Evolutionary conservation across 2,329 filamentous ascomycete genomes (phyloP), one percentile per base, ranked within the genome.

Genomic region (Thelonectria rubi): DNA sequence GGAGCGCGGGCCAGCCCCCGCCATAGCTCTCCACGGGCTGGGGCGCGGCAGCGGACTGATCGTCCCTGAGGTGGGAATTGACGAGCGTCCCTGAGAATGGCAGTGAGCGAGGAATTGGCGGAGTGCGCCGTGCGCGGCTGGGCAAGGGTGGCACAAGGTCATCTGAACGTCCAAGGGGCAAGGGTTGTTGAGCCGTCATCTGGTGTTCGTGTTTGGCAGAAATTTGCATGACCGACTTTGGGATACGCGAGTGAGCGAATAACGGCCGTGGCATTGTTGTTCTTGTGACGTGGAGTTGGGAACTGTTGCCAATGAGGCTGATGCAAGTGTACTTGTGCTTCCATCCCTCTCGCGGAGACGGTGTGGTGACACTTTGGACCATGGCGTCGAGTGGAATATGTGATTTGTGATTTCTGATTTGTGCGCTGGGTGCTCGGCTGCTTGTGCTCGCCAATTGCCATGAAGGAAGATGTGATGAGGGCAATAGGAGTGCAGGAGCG

Each of bases 1-100:
- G 34, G 50, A 60, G 55, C 62, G 58, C 55, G 63, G 61, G 47
- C 61, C 58, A 68, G 39, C 59, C 62, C 69, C 69, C 69, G 67
- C 65, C 58, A 67, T 64, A 71, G 69, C 69, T 71, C 63, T 61
- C 69, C 68, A 64, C 60, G 51, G 55, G 60, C 68, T 65, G 65
- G 67, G 55, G 55, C 60, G 50, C 55, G 55, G 63, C 58, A 42
- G 53, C 55, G 64, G 65, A 63, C 49, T 63, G 62, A 71, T 69
- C 58, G 63, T 51, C 58, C 47, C 58, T 66, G 58, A 50, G 60
- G 61, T 65, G 58, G 62, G 32, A 45, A 46, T 39, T 40, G 60
- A 60, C 57, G 45, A 32, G 48, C 46, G 60, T 54, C 62, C 55
- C 52, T 55, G 40, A 63, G 37, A 24, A 30, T 42, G 34, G 30